phyloP scores from a whole-genome alignment of 2,329 filamentous ascomycete genomes.

The Calcarisporium arbuscula region DNA sequence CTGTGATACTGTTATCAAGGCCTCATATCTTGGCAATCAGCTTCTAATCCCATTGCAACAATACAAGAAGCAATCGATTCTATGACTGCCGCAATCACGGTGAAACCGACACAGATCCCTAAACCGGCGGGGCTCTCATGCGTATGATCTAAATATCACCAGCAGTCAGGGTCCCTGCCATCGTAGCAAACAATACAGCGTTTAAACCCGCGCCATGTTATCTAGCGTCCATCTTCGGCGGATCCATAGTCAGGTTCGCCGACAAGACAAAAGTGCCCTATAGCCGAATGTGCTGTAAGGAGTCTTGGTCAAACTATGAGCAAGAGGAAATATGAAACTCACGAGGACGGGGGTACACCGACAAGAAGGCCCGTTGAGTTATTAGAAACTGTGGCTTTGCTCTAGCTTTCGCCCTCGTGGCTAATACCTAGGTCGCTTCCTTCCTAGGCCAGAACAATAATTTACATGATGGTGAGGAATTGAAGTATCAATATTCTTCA shows the following conservation, averaged over 20 bases:
- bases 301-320: no score
- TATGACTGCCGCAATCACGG: constrained; percentile 28
- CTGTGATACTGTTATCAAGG: no score
- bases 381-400: no score
- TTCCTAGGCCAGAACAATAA: no score
- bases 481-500: no score
- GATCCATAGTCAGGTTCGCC: constrained; percentile 35
- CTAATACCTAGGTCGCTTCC: no score
- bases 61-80: constrained; percentile 25
- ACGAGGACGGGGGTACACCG: no score
- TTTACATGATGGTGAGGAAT: no score
- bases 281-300: no score
- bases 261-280: constrained; percentile 35
- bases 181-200: constrained; percentile 33
- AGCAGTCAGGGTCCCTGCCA: constrained; percentile 38
- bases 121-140: constrained; percentile 34
- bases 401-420: no score
- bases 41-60: constrained; percentile 28
- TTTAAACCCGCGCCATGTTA: constrained; percentile 42
- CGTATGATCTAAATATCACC: constrained; percentile 36
- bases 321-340: no score
- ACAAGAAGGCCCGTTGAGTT: no score
- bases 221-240: constrained; percentile 36
- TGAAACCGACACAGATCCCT: constrained; percentile 39
- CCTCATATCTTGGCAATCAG: constrained; percentile 29